Percentiles rank a stretch among this genome's conserved stretches.
These are phyloP conservation scores for Agaricus subrufescens DNA, from an alignment of 768 basidiomycete genomes.

Conservation along the genomic window DNA sequence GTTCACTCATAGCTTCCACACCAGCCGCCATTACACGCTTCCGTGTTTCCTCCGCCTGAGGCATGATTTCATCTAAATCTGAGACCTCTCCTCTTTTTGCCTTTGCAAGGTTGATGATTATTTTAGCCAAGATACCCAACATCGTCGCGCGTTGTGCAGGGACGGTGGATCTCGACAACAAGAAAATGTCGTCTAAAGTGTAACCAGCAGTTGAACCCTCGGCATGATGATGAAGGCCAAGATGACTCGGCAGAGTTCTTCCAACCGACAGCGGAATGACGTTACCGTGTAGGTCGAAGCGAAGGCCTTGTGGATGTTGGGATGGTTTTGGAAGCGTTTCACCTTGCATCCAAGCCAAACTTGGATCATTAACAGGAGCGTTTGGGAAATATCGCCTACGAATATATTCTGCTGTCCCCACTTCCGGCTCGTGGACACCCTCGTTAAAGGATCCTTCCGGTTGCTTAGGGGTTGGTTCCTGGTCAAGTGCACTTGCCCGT, in stretches of 20 bases:
- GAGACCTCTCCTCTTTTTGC: constrained; percentile 29
- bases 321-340: constrained; percentile 21
- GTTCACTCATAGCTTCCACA: constrained; percentile 58
- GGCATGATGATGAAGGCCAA: constrained; percentile 90
- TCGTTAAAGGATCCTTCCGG: neutral
- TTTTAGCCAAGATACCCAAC: constrained; percentile 64
- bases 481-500: neutral
- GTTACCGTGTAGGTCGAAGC: constrained; percentile 75
- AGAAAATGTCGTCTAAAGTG: constrained; percentile 80
- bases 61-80: constrained; percentile 30
- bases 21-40: constrained; percentile 64
- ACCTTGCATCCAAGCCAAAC: constrained; percentile 73
- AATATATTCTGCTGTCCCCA: constrained; percentile 81
- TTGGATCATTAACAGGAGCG: constrained; percentile 62
- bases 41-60: constrained; percentile 44
- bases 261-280: constrained; percentile 56
- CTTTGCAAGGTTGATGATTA: constrained; percentile 37
- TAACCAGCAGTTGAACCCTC: constrained; percentile 79
- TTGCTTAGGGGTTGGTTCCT: neutral
- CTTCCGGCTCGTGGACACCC: constrained; percentile 36
- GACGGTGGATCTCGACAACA: constrained; percentile 76
- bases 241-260: constrained; percentile 66
- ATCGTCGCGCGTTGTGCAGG: constrained; percentile 81
- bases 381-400: constrained; percentile 79
- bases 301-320: constrained; percentile 37